A percentile compares a stretch with the other conserved stretches of the same genome.
phyloP scores from a whole-genome alignment of 2,329 filamentous ascomycete species.

The Anisogramma anomala region DNA sequence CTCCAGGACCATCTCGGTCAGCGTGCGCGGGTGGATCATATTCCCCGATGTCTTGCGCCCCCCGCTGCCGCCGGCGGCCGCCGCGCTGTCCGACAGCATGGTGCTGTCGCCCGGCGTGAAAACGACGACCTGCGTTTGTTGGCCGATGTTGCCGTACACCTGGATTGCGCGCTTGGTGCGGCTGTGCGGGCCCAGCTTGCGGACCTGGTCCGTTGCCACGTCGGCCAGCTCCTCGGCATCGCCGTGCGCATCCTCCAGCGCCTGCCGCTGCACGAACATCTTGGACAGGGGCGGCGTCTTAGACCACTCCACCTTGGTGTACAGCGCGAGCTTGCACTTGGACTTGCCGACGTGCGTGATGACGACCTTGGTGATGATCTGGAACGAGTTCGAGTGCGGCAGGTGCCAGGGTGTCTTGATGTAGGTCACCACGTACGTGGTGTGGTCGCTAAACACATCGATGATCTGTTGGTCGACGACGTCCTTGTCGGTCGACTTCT shows the following conservation, averaged over 20 bases:
- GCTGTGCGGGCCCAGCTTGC: slow-evolving; percentile 59
- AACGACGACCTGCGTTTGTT: slow-evolving; percentile 51
- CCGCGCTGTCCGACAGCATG: slow-evolving; percentile 23
- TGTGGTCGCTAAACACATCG: slow-evolving; percentile 68
- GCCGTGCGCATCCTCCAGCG: slow-evolving; percentile 60
- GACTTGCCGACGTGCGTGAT: slow-evolving; percentile 90
- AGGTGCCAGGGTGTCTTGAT: slow-evolving; percentile 67
- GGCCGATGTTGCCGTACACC: slow-evolving; percentile 66
- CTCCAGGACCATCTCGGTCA: slow-evolving; percentile 62
- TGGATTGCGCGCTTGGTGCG: slow-evolving; percentile 67
- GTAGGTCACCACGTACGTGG: slow-evolving; percentile 54
- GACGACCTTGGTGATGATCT: slow-evolving; percentile 77
- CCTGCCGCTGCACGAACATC: slow-evolving; percentile 54
- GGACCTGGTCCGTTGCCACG: slow-evolving; percentile 65
- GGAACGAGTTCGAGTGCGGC: slow-evolving; percentile 67
- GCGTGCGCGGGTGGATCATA: slow-evolving; percentile 44
- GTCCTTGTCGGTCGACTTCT: slow-evolving; percentile 34
- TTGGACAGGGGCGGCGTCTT: slow-evolving; percentile 51
- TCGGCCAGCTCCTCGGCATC: slow-evolving; percentile 67
- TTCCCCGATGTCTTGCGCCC: slow-evolving; percentile 38
- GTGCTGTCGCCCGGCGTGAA: slow-evolving; percentile 38
- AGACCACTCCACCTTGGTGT: slow-evolving; percentile 78
- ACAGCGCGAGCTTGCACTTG: slow-evolving; percentile 82
- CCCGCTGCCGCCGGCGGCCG: slow-evolving; percentile 33
- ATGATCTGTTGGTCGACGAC: slow-evolving; percentile 79